Base-by-base conservation (phyloP, 768 basidiomycete genomes). In the Russula emetica region DNA sequence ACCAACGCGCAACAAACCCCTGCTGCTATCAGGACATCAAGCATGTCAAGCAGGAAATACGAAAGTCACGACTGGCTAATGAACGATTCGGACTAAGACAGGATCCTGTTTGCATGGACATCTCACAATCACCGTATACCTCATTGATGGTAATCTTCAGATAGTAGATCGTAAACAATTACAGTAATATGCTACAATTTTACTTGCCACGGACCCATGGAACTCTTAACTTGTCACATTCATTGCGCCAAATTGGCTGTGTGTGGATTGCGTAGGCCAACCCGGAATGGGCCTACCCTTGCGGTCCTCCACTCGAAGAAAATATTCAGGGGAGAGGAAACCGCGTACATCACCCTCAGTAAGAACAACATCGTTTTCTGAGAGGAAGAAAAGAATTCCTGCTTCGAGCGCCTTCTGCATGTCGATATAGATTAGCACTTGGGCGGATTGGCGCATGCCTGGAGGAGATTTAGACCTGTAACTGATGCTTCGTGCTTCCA, bases 311-410 rank as follows among this genome's bases (percentile, higher is more conserved):
- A 93, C 93, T 18, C 82, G 79, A 20, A 75, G 67, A 75, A 97
- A 98, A 71, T 84, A 90, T 28, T 82, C 75, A 4, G 84, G 79
- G 1, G 75, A 70, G 14, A 96, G 70, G 60, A 83, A 78, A 0
- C 94, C 93, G 3, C 72, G 70, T 47, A 78, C 78, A 63, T 92
- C 78, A 0, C 96, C 96, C 55, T 85, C 85, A 0, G 92, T 93
- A 1, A 98, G 81, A 13, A 98, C 81, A 22, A 98, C 95, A 2
- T 92, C 93, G 66, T 98, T 98, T 3, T 83, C 78, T 2, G 93
- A 95, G 2, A 92, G 74, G 74, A 83, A 86, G 63, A 98, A 90
- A 59, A 80, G 78, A 73, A 91, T 78, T 1, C 89, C 90, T 2
- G 81, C 81, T 28, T 82, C 79, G 52, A 91, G 75, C 0, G 87